Conservation (phyloP, 352 stramenopile species). For the Stramenopiles sp. region DNA sequence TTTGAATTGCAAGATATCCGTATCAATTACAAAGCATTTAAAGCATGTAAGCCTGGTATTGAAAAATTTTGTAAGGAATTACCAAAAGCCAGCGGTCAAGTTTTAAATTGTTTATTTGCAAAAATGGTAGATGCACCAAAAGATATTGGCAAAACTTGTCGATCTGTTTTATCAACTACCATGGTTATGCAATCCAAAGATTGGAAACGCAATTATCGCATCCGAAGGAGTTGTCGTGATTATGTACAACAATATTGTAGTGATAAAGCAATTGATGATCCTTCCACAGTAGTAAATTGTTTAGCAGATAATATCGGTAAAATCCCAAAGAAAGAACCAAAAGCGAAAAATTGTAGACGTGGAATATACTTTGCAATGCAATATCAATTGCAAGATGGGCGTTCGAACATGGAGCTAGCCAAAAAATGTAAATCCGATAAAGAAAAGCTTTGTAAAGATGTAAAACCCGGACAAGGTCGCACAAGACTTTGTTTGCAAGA, state of each 20-base stretch:
- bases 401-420: neutral
- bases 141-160: neutral
- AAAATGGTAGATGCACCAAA: neutral
- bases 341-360: neutral
- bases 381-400: neutral
- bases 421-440: neutral
- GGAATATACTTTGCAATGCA: neutral
- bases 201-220: neutral
- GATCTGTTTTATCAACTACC: neutral
- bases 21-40: neutral
- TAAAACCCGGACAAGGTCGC: neutral
- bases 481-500: neutral
- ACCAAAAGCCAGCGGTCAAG: neutral
- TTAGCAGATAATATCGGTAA: neutral
- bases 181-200: neutral
- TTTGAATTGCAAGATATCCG: neutral
- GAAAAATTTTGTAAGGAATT: neutral
- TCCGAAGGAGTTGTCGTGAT: neutral
- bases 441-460: neutral
- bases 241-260: neutral
- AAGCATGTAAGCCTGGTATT: neutral
- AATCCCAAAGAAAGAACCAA: neutral
- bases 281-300: neutral
- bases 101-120: neutral
- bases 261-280: neutral